Evolutionary conservation across 2,329 filamentous ascomycete genomes (phyloP).

Genomic region (Rhexocercosporidium sp.): DNA sequence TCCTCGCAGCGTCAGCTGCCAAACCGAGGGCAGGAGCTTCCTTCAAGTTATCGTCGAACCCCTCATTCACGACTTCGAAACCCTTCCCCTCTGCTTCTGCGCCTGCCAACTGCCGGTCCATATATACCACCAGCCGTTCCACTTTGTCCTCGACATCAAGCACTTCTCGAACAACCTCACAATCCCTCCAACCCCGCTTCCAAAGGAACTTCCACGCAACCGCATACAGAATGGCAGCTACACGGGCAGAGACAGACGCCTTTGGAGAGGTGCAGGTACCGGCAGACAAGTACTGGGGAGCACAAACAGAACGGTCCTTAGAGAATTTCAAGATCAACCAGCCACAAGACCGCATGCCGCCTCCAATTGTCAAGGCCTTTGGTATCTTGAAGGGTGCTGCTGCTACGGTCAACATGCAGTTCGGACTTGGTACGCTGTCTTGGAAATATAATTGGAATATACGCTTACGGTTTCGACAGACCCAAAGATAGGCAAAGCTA

Average conservation of each 20-base stretch:
- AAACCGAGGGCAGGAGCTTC: constrained; percentile 32
- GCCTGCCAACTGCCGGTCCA: constrained; percentile 20
- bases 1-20: constrained; percentile 34
- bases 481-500: constrained; percentile 87
- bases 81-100: constrained; percentile 20
- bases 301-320: constrained; percentile 94
- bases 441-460: constrained; percentile 12
- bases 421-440: constrained; percentile 72
- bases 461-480: constrained; percentile 57
- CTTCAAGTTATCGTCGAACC: constrained; percentile 11
- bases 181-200: constrained; percentile 30
- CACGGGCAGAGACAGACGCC: constrained; percentile 91
- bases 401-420: constrained; percentile 93
- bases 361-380: constrained; percentile 89
- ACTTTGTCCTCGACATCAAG: constrained; percentile 13
- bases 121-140: constrained; percentile 21
- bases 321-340: constrained; percentile 99
- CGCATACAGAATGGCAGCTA: constrained; percentile 49
- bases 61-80: constrained; percentile 20
- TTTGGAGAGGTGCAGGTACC: constrained; percentile 96
- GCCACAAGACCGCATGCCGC: constrained; percentile 97
- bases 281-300: constrained; percentile 96
- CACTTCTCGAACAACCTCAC: constrained; percentile 22
- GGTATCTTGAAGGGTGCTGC: constrained; percentile 97
- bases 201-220: constrained; percentile 40